These are phyloP conservation scores for Cornus kousa DNA, from an alignment of 148 eudicot genomes.

Conservation along the genomic window DNA sequence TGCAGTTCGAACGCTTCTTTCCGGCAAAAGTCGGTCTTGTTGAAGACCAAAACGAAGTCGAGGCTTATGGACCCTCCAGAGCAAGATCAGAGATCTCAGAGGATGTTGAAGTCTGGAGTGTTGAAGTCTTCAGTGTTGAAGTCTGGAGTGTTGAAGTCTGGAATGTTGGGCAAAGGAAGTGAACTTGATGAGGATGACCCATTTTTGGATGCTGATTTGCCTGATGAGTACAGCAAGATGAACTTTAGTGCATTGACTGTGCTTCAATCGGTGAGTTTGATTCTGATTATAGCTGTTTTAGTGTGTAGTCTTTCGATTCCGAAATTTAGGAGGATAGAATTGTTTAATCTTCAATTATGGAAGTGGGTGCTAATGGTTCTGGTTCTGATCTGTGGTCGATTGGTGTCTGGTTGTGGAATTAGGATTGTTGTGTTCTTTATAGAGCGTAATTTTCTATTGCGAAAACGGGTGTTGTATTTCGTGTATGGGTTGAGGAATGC, in stretches of 20 bases:
- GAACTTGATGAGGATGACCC: slow-evolving; percentile 92
- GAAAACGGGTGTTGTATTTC: slow-evolving; percentile 68
- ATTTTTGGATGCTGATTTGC: slow-evolving; percentile 74
- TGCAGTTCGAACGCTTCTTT: slow-evolving; percentile 65
- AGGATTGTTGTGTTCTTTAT: slow-evolving; percentile 56
- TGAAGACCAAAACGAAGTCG: slow-evolving; percentile 63
- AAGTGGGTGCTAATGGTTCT: slow-evolving; percentile 66
- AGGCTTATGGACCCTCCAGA: slow-evolving; percentile 74
- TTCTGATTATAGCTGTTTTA: slow-evolving; percentile 56
- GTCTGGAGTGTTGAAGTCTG: slow-evolving; percentile 52
- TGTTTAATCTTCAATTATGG: slow-evolving; percentile 65
- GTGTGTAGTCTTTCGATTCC: slow-evolving; percentile 55
- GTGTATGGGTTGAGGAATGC: slow-evolving; percentile 64
- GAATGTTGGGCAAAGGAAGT: slow-evolving; percentile 36
- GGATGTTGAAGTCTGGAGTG: slow-evolving; percentile 41
- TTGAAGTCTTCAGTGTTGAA: slow-evolving; percentile 9
- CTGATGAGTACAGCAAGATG: slow-evolving; percentile 63
- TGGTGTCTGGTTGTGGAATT: slow-evolving; percentile 67
- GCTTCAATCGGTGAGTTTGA: slow-evolving; percentile 57
- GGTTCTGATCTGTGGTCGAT: slow-evolving; percentile 62
- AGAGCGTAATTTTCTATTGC: slow-evolving; percentile 56
- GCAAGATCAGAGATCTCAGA: slow-evolving; percentile 39
- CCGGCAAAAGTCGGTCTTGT: slow-evolving; percentile 36
- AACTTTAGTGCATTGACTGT: slow-evolving; percentile 42
- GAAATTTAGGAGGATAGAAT: slow-evolving; percentile 19